Conservation (phyloP, 495 filamentous ascomycete genomes). For the Aspergillus affinis region DNA sequence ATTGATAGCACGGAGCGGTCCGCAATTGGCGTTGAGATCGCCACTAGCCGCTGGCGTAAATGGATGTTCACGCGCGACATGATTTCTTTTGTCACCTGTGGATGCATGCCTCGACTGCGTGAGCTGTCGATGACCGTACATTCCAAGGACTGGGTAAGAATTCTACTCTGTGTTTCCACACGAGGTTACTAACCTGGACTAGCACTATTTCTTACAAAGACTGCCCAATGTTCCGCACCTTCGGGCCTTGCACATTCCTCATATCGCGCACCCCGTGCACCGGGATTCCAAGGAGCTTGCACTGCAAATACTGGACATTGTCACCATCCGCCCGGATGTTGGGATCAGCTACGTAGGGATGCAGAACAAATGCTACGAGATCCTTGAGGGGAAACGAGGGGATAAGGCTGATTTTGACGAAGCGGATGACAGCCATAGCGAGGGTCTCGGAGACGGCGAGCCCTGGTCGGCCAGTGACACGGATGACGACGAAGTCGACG, state of each 20-base stretch:
- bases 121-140: constrained; percentile 78
- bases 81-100: constrained; percentile 75
- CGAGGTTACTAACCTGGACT: constrained; percentile 14
- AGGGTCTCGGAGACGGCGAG: constrained; percentile 42
- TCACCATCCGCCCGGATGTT: constrained; percentile 82
- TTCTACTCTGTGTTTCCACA: neutral
- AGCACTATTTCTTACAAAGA: constrained; percentile 88
- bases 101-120: constrained; percentile 71
- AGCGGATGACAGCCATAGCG: constrained; percentile 38
- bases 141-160: constrained; percentile 82
- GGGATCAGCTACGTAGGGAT: constrained; percentile 84
- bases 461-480: constrained; percentile 40
- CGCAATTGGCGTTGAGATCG: constrained; percentile 30
- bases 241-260: constrained; percentile 75
- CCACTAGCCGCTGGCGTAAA: constrained; percentile 55
- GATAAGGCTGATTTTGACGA: constrained; percentile 43
- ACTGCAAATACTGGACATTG: constrained; percentile 78
- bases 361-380: constrained; percentile 80
- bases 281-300: constrained; percentile 69
- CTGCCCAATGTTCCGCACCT: constrained; percentile 76
- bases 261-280: constrained; percentile 70
- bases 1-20: constrained; percentile 67
- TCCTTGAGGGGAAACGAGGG: constrained; percentile 64
- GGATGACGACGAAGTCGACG: constrained; percentile 45
- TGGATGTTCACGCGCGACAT: constrained; percentile 81